phyloP scores from a whole-genome alignment of 2,329 filamentous ascomycete genomes.

The Alternaria triticina region DNA sequence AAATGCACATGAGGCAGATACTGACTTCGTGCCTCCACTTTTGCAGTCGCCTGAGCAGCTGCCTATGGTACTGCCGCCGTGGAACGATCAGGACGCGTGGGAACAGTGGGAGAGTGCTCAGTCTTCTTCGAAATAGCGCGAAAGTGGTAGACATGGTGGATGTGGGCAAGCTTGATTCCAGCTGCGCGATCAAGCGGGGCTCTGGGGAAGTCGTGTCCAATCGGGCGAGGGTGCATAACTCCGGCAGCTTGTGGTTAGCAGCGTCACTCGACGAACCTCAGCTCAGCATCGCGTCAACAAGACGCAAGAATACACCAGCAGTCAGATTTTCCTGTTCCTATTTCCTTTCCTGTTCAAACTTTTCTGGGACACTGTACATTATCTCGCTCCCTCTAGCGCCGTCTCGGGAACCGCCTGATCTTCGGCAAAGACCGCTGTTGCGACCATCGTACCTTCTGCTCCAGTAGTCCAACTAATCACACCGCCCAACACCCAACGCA shows the following conservation, averaged over 20 bases:
- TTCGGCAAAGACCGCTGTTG: slow-evolving; percentile 1
- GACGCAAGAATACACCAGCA: slow-evolving; percentile 1
- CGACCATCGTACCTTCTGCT: slow-evolving; percentile 5
- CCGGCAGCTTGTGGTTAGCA: slow-evolving; percentile 13
- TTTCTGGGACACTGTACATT: background rate
- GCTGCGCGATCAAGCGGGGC: background rate
- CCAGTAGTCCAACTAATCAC: background rate
- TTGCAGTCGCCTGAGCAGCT: slow-evolving; percentile 54
- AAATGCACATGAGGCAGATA: background rate
- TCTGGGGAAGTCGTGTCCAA: slow-evolving; percentile 5
- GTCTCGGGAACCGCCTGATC: slow-evolving; percentile 1
- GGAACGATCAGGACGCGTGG: slow-evolving; percentile 53
- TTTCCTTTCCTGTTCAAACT: background rate
- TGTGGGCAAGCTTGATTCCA: background rate
- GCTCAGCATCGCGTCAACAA: slow-evolving; percentile 2
- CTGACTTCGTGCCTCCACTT: background rate
- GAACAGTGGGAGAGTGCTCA: slow-evolving; percentile 25
- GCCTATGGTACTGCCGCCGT: slow-evolving; percentile 61
- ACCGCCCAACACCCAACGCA: background rate
- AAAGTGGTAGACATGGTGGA: background rate
- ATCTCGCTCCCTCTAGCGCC: background rate
- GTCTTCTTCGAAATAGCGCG: background rate
- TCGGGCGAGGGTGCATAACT: slow-evolving; percentile 14
- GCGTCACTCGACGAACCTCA: slow-evolving; percentile 10
- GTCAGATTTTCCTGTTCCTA: background rate